phyloP scores from a whole-genome alignment of 345 rosid genomes.

The Odontarrhena argentea region DNA sequence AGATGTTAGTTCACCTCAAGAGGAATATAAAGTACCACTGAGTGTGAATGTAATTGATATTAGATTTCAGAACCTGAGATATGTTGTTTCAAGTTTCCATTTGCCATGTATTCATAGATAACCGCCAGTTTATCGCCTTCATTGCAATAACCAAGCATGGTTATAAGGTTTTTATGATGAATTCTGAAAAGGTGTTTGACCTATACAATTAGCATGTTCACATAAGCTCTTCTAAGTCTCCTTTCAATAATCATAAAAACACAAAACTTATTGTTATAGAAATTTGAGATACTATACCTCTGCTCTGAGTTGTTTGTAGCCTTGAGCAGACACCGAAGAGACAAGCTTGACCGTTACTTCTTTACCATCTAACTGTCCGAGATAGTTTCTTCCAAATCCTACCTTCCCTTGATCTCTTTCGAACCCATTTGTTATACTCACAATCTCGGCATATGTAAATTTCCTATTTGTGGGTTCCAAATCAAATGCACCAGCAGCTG shows the following conservation, averaged over 20 bases:
- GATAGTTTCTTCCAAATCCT: conserved; percentile 58
- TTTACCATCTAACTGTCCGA: conserved; percentile 46
- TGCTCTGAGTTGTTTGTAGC: conserved; percentile 50
- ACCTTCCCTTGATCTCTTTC: conserved; percentile 50
- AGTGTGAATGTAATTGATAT: neutral
- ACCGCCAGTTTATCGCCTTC: conserved; percentile 51
- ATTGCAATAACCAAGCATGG: conserved; percentile 57
- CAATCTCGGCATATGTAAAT: conserved; percentile 46
- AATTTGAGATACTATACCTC: conserved; percentile 41
- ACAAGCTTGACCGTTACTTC: conserved; percentile 65
- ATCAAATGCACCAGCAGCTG: conserved; percentile 32
- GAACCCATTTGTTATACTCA: conserved; percentile 48
- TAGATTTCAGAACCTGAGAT: conserved; percentile 45
- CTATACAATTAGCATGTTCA: conserved; percentile 41
- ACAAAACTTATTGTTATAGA: neutral
- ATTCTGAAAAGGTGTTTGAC: conserved; percentile 53
- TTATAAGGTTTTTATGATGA: conserved; percentile 58
- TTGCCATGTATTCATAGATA: conserved; percentile 58
- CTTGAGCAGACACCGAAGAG: conserved; percentile 48
- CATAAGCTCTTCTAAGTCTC: conserved; percentile 22
- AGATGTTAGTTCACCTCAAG: conserved; percentile 15
- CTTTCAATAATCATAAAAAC: neutral
- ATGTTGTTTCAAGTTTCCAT: conserved; percentile 49
- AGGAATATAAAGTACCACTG: neutral
- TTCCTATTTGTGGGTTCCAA: conserved; percentile 33